These are phyloP conservation scores for Cynara cardunculus DNA, from an alignment of 129 eudicot genomes.

Conservation along the genomic window DNA sequence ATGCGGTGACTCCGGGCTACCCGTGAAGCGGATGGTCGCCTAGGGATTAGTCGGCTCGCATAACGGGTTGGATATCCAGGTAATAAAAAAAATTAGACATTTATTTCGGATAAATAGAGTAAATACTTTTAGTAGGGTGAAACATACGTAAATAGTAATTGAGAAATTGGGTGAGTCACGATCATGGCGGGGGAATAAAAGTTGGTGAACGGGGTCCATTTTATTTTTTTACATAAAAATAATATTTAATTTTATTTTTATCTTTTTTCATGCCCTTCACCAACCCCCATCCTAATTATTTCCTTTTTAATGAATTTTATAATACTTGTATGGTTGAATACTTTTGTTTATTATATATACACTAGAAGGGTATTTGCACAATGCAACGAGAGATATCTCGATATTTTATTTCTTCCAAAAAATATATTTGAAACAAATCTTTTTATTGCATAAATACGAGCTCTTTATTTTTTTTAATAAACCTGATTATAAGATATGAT, in stretches of 20 bases:
- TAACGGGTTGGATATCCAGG: too few species aligned
- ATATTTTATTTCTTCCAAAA: neutral
- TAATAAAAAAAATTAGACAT: too few species aligned
- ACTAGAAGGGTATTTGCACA: too few species aligned
- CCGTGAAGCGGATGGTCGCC: too few species aligned
- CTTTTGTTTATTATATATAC: too few species aligned
- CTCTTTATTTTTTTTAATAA: too few species aligned
- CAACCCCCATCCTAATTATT: constrained; percentile 15
- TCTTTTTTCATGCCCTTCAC: constrained; percentile 14
- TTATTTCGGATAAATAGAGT: too few species aligned
- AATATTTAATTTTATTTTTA: neutral
- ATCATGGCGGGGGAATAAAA: neutral
- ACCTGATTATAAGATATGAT: neutral
- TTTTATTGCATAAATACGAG: neutral
- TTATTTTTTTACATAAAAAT: neutral
- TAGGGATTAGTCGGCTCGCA: too few species aligned
- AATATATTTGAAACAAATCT: too few species aligned
- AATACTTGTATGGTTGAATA: neutral
- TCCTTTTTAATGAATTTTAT: neutral
- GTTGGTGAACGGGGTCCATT: neutral
- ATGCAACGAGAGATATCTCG: too few species aligned
- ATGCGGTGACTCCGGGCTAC: too few species aligned
- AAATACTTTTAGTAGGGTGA: neutral
- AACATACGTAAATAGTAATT: neutral
- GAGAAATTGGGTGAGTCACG: neutral